phyloP scores from a whole-genome alignment of 2,329 filamentous ascomycete species.

The Purpureocillium lavendulum region DNA sequence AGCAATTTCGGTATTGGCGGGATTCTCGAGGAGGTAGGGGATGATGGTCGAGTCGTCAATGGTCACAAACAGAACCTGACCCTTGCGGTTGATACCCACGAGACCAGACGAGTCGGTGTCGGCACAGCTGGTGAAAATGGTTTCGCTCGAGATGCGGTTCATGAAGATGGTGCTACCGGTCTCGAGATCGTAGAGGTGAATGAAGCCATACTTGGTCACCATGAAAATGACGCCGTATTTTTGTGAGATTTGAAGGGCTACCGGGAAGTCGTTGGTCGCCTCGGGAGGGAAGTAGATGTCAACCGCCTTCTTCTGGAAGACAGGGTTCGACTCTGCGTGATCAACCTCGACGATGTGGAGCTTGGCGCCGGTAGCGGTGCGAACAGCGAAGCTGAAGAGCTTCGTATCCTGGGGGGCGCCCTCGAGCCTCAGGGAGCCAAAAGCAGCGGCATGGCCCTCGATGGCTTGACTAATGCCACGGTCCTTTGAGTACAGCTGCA shows the following conservation, averaged over 20 bases:
- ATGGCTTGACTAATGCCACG: constrained; percentile 96
- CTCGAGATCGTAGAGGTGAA: constrained; percentile 96
- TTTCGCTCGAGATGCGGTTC: constrained; percentile 99
- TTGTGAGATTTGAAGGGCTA: constrained; percentile 92
- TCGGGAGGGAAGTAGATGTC: constrained; percentile 97
- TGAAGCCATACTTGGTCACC: constrained; percentile 98
- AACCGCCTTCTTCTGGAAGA: constrained; percentile 90
- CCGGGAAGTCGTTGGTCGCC: constrained; percentile 93
- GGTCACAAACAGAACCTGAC: constrained; percentile 88
- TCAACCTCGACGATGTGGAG: constrained; percentile 97
- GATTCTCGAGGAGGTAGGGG: constrained; percentile 92
- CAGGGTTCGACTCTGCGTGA: constrained; percentile 79
- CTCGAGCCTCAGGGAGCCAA: constrained; percentile 82
- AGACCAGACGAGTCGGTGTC: constrained; percentile 82
- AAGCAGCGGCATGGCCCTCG: constrained; percentile 92
- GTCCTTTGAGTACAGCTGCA: constrained; percentile 96
- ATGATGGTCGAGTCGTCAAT: constrained; percentile 89
- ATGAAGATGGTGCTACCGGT: constrained; percentile 95
- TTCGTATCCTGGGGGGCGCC: constrained; percentile 87
- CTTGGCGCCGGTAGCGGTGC: constrained; percentile 83
- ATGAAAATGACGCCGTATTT: constrained; percentile 97
- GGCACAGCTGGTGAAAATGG: constrained; percentile 88
- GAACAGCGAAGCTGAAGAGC: constrained; percentile 93
- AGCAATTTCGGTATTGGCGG: constrained; percentile 84
- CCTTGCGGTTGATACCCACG: constrained; percentile 93